Base-by-base conservation (phyloP, 2,329 filamentous ascomycete species). In the Venturia pyrina region DNA sequence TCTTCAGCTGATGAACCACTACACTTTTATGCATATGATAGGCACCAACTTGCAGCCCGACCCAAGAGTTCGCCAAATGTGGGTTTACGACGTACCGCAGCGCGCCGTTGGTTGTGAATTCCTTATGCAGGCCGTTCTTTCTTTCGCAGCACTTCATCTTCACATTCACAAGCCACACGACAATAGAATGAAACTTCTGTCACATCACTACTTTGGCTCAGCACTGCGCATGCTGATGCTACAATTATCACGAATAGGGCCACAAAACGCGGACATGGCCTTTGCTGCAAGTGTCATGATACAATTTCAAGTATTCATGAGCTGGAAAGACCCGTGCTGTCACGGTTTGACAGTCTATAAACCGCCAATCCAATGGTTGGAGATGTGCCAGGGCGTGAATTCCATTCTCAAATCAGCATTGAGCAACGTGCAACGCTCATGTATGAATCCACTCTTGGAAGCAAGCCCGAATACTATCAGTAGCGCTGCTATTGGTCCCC, bases 21-120 rank as follows among this genome's bases (percentile, higher is more conserved):
- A 63, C 50, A 66, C 64, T 37, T 66, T 65, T n/a, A 64, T 66
- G 56, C 64, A 66, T 28, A 50, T 63, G 57, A 24, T 63, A 32
- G 57, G 43, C 19, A 59, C 46, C 21, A 19, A 13, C 32, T 15
- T 40, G 28, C 43, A 64, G n/a, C 50, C 34, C 19, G 59, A 66
- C n/a, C 64, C 64, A 53, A 53, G 34, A 46, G 59, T 66, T n/a
- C 64, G 57, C 40, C 37, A 63, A 17, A 50, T 66, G 40, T 66
- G 64, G 64, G 59, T 57, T 1, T 63, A 66, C 41, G 64, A 66
- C 19, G 64, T 66, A 15, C 57, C 59, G n/a, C 64, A 66, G 46
- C 32, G 56, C 21, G 64, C 64, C 41, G 43, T 66, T 19, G 57
- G 50, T 6, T 66, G 64, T 32, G 64, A 66, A n/a, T 66, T 56